phyloP scores from a whole-genome alignment of 805 yeast species.

The Grigorovia transvaalensis region DNA sequence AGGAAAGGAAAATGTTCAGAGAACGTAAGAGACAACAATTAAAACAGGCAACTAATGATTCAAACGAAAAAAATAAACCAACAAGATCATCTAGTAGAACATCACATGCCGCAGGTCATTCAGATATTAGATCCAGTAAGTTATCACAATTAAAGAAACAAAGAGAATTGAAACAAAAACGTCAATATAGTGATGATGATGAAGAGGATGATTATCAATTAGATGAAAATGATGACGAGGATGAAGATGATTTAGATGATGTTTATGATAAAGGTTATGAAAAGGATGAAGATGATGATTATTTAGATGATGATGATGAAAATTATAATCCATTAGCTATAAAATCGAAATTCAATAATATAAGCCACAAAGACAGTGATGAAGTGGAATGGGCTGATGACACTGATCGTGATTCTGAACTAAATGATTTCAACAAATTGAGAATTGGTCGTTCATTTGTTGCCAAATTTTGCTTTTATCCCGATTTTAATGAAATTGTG shows the following conservation, averaged over 20 bases:
- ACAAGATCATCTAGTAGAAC: slow-evolving; percentile 27
- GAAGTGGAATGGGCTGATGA: slow-evolving; percentile 41
- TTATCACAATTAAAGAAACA: slow-evolving; percentile 67
- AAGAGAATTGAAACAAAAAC: slow-evolving; percentile 47
- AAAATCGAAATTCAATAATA: slow-evolving; percentile 28
- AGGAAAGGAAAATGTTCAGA: slow-evolving; percentile 74
- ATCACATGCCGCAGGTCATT: slow-evolving; percentile 31
- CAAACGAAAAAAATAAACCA: slow-evolving; percentile 12
- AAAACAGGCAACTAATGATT: slow-evolving; percentile 12
- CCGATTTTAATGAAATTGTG: slow-evolving; percentile 62
- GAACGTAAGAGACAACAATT: slow-evolving; percentile 45
- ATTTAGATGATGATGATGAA: slow-evolving; percentile 37
- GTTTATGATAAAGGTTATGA: slow-evolving; percentile 13
- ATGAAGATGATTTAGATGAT: slow-evolving; percentile 36
- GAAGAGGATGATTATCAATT: slow-evolving; percentile 35
- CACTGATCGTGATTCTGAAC: slow-evolving; percentile 36
- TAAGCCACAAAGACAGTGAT: slow-evolving; percentile 35
- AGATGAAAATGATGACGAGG: slow-evolving; percentile 39
- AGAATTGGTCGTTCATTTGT: slow-evolving; percentile 71
- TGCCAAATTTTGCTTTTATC: slow-evolving; percentile 68
- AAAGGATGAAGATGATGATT: slow-evolving; percentile 28
- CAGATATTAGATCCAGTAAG: slow-evolving; percentile 37
- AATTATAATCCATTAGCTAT: slow-evolving; percentile 29
- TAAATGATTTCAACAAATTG: slow-evolving; percentile 59
- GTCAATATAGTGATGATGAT: slow-evolving; percentile 35